A percentile compares a stretch with the other conserved stretches of the same genome.
phyloP scores from a whole-genome alignment of 495 filamentous ascomycete species.

The Tuber magnatum region DNA sequence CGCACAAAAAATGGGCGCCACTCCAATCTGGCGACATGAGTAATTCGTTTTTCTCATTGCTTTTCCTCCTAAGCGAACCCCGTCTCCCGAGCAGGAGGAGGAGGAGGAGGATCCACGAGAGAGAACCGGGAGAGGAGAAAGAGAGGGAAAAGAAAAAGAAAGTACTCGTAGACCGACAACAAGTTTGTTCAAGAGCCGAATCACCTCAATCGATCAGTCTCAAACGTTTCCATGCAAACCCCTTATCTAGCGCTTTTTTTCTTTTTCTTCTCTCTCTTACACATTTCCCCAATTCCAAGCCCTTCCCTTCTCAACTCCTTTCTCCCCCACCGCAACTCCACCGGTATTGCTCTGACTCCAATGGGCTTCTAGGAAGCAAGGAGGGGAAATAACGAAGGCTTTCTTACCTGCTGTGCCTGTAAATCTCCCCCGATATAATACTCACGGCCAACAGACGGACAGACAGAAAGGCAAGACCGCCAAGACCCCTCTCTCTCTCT shows the following conservation, averaged over 20 bases:
- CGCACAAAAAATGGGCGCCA: neutral
- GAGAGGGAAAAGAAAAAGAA: neutral
- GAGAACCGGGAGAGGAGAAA: neutral
- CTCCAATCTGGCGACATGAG: neutral
- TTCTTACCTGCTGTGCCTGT: neutral
- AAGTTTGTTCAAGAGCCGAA: neutral
- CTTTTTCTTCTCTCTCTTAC: neutral
- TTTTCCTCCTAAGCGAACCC: neutral
- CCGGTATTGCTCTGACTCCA: neutral
- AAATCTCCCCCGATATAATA: neutral
- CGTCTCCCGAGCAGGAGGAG: neutral
- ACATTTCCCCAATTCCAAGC: neutral
- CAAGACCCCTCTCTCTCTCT: neutral
- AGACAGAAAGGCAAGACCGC: neutral
- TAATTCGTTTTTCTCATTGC: neutral
- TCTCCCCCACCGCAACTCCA: neutral
- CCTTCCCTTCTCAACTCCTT: neutral
- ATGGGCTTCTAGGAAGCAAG: neutral
- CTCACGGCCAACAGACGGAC: neutral
- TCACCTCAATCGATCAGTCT: neutral
- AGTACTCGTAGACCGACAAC: neutral
- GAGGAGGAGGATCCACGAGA: neutral
- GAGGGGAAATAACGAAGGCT: neutral
- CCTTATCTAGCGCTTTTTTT: neutral
- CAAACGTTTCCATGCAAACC: neutral